Evolutionary conservation across 345 rosid genomes (phyloP), one percentile per base, ranked within the genome.

Genomic region (Brassica cretica): DNA sequence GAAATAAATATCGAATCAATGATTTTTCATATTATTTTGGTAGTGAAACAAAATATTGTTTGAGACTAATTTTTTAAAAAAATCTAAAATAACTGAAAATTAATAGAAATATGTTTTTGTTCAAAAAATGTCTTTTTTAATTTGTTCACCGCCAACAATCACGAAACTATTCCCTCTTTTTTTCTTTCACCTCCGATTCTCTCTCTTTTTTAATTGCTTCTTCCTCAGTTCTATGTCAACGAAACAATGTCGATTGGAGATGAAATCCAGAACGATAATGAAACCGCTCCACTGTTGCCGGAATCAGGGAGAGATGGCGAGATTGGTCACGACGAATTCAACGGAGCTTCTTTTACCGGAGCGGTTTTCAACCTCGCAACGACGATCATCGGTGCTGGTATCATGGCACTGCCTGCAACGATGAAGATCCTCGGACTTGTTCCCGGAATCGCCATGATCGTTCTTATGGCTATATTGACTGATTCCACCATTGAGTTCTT

Each of bases 371-470:
- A 95, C 74, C 85, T 95, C 46, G 84, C 98, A 16, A 95, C 97
- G 5, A 93, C 97, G 2, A 78, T 93, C 64, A 88, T 93, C 72
- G 98, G 98, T 73, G 99, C 99, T 29, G 99, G 99, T 30, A 93
- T 95, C 70, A 95, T 95, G 99, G 91, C 99, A 66, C 78, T 95
- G 79, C 99, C 99, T 51, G 99, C 97, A 2, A 93, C 96, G 49
- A 85, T 93, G 94, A 95, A 89, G 78, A 92, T 89, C 65, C 83
- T 95, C 53, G 98, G 97, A 39, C 89, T 95, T 41, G 64, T 84
- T 29, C 89, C 87, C 46, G 98, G 98, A 70, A 65, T 93, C 67
- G 84, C 75, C 1, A 80, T 88, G 87, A 90, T 95, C 67, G 33
- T 91, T 72, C 81, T 95, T 33, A 86, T 90, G 93, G 98, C 98